Evolutionary conservation across 805 yeast genomes (phyloP).

Genomic region (Wickerhamiella alocasiicola): DNA sequence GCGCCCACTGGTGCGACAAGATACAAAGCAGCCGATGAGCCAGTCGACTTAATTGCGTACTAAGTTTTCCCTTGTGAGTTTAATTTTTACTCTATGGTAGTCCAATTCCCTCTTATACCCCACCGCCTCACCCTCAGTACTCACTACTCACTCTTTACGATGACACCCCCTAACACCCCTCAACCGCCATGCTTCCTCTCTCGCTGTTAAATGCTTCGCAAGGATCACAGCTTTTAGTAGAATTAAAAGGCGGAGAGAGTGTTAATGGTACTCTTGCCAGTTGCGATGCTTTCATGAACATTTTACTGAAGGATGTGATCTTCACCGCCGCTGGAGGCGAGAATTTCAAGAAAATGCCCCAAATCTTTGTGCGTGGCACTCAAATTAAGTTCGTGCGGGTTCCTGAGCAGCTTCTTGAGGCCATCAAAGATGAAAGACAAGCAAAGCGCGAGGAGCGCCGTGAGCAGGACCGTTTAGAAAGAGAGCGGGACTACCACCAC

Average conservation of each 20-base stretch:
- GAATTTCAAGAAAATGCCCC: conserved; percentile 16
- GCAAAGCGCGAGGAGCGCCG: conserved; percentile 27
- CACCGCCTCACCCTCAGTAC: no score
- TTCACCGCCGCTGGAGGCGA: conserved; percentile 22
- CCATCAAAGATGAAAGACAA: conserved; percentile 29
- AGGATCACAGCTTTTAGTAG: conserved; percentile 76
- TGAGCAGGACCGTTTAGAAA: conserved; percentile 12
- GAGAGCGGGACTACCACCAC: conserved; percentile 9
- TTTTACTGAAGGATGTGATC: conserved; percentile 65
- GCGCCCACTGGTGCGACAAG: no score
- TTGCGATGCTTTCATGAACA: conserved; percentile 94
- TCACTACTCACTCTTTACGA: no score
- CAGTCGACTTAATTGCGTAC: no score
- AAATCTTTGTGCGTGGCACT: conserved; percentile 19
- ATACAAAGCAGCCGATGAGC: no score
- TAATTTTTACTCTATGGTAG: no score
- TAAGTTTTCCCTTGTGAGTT: no score
- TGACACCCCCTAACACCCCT: no score
- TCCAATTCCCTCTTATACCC: no score
- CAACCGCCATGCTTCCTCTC: conserved; percentile 63
- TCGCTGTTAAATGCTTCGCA: conserved; percentile 83
- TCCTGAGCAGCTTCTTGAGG: conserved; percentile 30
- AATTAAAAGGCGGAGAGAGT: conserved; percentile 83
- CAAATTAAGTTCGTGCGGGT: conserved; percentile 32
- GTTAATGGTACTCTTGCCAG: conserved; percentile 71